Evolutionary conservation across 2,329 filamentous ascomycete genomes (phyloP).

Genomic region (Beauveria asiatica): DNA sequence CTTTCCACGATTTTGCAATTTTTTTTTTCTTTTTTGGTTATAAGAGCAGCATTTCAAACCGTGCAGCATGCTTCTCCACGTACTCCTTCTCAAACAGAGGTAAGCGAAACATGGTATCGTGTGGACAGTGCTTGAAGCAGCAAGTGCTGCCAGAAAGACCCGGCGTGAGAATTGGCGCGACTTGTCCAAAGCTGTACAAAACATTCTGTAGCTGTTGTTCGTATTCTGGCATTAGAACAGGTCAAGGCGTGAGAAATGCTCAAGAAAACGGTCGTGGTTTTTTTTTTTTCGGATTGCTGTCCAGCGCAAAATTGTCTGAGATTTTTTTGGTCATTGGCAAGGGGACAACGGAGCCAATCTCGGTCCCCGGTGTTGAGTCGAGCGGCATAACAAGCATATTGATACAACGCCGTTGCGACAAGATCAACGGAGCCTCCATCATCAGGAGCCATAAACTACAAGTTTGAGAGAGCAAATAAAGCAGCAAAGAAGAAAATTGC

Average conservation of each 20-base stretch:
- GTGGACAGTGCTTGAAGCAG: background rate
- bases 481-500: background rate
- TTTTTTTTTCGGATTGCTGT: constrained; percentile 8
- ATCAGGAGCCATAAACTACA: constrained; percentile 2
- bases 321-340: background rate
- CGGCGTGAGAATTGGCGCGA: background rate
- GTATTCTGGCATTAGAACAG: constrained; percentile 3
- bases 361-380: background rate
- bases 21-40: constrained; percentile 8
- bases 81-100: constrained; percentile 14
- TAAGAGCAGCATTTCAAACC: background rate
- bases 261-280: background rate
- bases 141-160: background rate
- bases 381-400: constrained; percentile 1
- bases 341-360: constrained; percentile 4
- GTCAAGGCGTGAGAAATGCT: background rate
- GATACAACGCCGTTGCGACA: constrained; percentile 2
- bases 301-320: constrained; percentile 4
- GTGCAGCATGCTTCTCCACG: constrained; percentile 13
- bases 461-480: background rate
- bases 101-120: constrained; percentile 10
- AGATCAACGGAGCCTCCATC: background rate
- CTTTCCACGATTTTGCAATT: constrained; percentile 2
- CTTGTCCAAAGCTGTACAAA: constrained; percentile 2
- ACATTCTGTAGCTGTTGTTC: constrained; percentile 4